Base-by-base conservation (phyloP, 805 yeast species). In the Lipomyces sp. region DNA sequence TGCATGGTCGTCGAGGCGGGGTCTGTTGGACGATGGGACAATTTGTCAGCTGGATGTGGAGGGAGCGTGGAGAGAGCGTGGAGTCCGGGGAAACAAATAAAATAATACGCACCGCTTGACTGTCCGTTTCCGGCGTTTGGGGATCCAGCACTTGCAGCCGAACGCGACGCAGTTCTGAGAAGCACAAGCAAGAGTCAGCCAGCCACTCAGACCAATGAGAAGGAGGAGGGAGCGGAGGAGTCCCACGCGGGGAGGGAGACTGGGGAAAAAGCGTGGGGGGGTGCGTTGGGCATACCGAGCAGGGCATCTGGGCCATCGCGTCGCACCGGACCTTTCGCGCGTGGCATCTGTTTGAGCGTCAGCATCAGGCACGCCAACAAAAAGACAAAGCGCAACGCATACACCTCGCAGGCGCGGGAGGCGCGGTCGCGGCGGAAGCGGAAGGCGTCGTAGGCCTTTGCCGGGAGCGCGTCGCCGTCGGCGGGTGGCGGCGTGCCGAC, bases 331-430 rank as follows among this genome's bases (percentile, higher is more conserved):
- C 59, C 47, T 58, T 58, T 24, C 62, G 43, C 29, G 62, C 54
- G 39, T 58, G 62, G 43, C 62, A 58, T 22, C 61, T 58, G 35
- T n/a, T n/a, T 23, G 14, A 10, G 24, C 8, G 34, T 7, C 29
- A 35, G 16, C 24, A 38, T 21, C 14, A 3, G 14, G 36, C 40
- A 18, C 38, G 44, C 19, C 33, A 44, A 29, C 11, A 16, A n/a
- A 6, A 26, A 26, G 6, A 6, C 10, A 26, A 7, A 26, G 6
- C 29, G 29, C 10, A 26, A 26, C 29, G 29, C 29, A 29, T 93
- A 86, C n/a, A 84, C 84, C 34, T 79, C 76, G 63, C 93, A 84
- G 2, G 90, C 91, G 41, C 86, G 68, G 7, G 84, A 70, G 0
- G 88, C 84, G 45, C 90, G 70, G 42, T 84, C 62, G 13, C 62